phyloP scores from a whole-genome alignment of 192 early-diverging fungal species.

The Martensiomyces pterosporus region DNA sequence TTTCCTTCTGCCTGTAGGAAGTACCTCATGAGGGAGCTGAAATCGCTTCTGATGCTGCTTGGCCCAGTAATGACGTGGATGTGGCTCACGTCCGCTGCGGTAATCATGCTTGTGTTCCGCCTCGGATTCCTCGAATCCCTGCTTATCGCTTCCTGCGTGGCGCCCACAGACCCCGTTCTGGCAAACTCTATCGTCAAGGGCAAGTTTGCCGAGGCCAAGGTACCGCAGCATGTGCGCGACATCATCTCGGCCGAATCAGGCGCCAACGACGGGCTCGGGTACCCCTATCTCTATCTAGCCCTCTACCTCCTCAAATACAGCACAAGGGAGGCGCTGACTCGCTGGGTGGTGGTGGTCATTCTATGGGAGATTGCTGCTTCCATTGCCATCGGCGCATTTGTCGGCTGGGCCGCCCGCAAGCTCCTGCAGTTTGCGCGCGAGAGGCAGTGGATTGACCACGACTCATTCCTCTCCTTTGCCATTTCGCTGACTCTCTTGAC shows the following conservation, averaged over 20 bases:
- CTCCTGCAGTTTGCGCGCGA: conserved; percentile 61
- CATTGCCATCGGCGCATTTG: conserved; percentile 60
- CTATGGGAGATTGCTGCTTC: conserved; percentile 72
- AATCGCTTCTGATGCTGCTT: conserved; percentile 63
- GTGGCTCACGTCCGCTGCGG: conserved; percentile 66
- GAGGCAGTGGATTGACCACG: conserved; percentile 74
- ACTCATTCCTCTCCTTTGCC: conserved; percentile 73
- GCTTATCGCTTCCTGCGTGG: conserved; percentile 72
- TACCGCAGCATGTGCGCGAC: conserved; percentile 68
- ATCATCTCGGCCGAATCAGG: conserved; percentile 71
- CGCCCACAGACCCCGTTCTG: conserved; percentile 89
- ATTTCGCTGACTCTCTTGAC: conserved; percentile 69
- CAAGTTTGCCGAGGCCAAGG: conserved; percentile 81
- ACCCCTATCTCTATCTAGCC: conserved; percentile 70
- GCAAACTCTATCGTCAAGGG: conserved; percentile 89
- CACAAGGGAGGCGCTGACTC: conserved; percentile 56
- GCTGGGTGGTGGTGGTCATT: conserved; percentile 68
- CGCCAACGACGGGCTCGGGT: conserved; percentile 79
- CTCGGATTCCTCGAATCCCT: conserved; percentile 61
- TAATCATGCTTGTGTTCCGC: conserved; percentile 57
- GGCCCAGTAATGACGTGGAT: conserved; percentile 74
- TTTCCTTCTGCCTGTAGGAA: conserved; percentile 17
- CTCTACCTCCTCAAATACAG: conserved; percentile 56
- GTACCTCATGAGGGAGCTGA: conserved; percentile 61
- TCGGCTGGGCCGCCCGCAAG: conserved; percentile 65